phyloP scores from a whole-genome alignment of 2,329 filamentous ascomycete genomes.

The Camillea tinctor region DNA sequence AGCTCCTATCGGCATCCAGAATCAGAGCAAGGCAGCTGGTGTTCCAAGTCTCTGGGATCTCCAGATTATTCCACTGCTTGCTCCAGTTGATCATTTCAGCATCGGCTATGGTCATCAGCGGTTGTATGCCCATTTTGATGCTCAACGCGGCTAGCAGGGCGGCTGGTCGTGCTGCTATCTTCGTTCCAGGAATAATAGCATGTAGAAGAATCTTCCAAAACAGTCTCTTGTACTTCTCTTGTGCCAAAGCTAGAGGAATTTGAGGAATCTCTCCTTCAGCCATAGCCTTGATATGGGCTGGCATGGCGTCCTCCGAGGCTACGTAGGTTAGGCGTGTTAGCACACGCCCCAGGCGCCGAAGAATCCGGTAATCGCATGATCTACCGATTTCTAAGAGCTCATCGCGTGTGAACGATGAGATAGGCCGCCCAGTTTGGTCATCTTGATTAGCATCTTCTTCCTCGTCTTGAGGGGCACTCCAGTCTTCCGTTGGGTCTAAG shows the following conservation, averaged over 20 bases:
- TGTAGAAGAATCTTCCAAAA: constrained; percentile 52
- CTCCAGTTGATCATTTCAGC: constrained; percentile 41
- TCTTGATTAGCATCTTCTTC: constrained; percentile 11
- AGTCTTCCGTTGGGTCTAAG: constrained; percentile 47
- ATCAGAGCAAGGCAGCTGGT: constrained; percentile 44
- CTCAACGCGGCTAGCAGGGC: constrained; percentile 47
- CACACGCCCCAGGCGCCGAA: constrained; percentile 46
- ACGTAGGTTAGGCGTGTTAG: constrained; percentile 47
- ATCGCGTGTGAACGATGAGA: constrained; percentile 40
- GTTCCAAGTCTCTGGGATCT: constrained; percentile 51
- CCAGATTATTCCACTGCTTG: constrained; percentile 45
- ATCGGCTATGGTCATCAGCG: constrained; percentile 40
- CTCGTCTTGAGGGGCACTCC: constrained; percentile 19
- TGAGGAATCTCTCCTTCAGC: constrained; percentile 35
- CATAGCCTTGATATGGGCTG: constrained; percentile 39
- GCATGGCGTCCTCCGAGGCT: constrained; percentile 38
- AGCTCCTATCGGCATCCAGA: constrained; percentile 44
- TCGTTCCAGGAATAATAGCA: constrained; percentile 47
- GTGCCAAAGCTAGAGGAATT: constrained; percentile 44
- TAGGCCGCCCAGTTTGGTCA: constrained; percentile 21
- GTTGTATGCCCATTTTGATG: constrained; percentile 46
- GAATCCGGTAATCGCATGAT: constrained; percentile 48
- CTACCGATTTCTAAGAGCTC: constrained; percentile 52
- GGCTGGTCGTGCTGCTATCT: constrained; percentile 42
- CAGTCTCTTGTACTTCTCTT: constrained; percentile 32